Evolutionary conservation across 139 green algal species (phyloP), one percentile per base, ranked within the genome.

Genomic region (Picochlorum sp.): DNA sequence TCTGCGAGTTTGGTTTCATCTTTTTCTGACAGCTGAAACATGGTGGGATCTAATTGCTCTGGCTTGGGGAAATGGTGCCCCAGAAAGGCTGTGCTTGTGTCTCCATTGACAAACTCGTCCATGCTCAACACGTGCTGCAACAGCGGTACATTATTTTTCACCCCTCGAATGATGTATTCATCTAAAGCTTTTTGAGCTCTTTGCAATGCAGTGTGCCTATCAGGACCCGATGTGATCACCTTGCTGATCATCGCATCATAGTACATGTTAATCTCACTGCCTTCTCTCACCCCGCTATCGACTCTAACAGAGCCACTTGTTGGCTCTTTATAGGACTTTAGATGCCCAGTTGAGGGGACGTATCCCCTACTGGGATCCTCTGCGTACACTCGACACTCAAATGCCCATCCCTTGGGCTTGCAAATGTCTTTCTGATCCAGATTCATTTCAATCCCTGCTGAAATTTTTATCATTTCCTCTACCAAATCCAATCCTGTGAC

Each of bases 231-330:
- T 30, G 71, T 72, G 10, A 85, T 65, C 4, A 86, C 49, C 64
- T 77, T 77, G 31, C 45, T 64, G 34, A 77, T 72, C 80, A 97
- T 88, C 11, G 90, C 87, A 72, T 97, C 90, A 72, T 95, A 96
- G 67, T 79, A 68, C 18, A 75, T 73, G 31, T 20, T 57, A 30
- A 90, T 78, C 20, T 71, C 66, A 58, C 81, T 77, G 3, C 84
- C 85, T 64, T 87, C 81, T 28, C 57, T 23, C 51, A 92, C 82
- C 3, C 86, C 86, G 49, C 76, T 88, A 71, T 92, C 86, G 38
- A 89, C 81, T 21, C 86, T 71, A 24, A 89, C 57, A 6, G 59
- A 51, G 8, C 34, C 61, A 0, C 38, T 58, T 0, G 26, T 18
- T 4, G 85, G 85, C 15, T 71, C 63, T 4, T 49, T 63, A 71